Evolutionary conservation across 805 yeast species (phyloP).

Genomic region (Scheffersomyces lignosus): DNA sequence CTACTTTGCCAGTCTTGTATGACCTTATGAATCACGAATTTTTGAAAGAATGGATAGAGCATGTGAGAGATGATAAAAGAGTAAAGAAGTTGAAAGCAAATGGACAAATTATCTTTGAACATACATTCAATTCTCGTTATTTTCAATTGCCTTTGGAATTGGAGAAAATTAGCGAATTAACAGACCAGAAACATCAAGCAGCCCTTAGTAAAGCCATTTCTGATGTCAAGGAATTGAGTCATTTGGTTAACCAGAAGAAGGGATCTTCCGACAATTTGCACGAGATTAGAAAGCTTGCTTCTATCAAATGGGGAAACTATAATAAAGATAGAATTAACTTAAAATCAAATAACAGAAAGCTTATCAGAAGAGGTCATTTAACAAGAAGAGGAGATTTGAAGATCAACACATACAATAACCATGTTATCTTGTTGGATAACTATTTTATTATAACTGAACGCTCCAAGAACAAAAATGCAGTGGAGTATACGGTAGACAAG

Average conservation of each 20-base stretch:
- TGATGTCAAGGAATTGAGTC: constrained; percentile 54
- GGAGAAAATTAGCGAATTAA: constrained; percentile 51
- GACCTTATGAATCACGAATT: constrained; percentile 51
- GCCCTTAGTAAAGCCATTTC: constrained; percentile 53
- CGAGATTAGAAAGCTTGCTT: constrained; percentile 37
- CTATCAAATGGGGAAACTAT: constrained; percentile 44
- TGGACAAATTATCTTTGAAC: constrained; percentile 38
- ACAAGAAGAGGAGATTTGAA: constrained; percentile 63
- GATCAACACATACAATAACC: constrained; percentile 51
- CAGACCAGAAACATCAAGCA: constrained; percentile 49
- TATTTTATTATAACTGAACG: constrained; percentile 65
- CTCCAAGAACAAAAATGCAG: constrained; percentile 26
- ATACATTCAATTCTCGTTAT: constrained; percentile 45
- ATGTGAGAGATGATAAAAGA: constrained; percentile 50
- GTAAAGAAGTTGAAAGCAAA: constrained; percentile 46
- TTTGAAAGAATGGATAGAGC: constrained; percentile 60
- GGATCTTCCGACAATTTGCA: constrained; percentile 60
- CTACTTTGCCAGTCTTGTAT: constrained; percentile 58
- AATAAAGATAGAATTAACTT: constrained; percentile 11
- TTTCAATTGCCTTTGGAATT: constrained; percentile 63
- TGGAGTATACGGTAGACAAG: constrained; percentile 46
- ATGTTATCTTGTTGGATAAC: constrained; percentile 68
- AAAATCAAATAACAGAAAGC: constrained; percentile 51
- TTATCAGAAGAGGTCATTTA: constrained; percentile 60
- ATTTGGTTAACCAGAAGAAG: constrained; percentile 61